Evolutionary conservation across 2,329 filamentous ascomycete species (phyloP).

Genomic region (Colletotrichum eremochloae): DNA sequence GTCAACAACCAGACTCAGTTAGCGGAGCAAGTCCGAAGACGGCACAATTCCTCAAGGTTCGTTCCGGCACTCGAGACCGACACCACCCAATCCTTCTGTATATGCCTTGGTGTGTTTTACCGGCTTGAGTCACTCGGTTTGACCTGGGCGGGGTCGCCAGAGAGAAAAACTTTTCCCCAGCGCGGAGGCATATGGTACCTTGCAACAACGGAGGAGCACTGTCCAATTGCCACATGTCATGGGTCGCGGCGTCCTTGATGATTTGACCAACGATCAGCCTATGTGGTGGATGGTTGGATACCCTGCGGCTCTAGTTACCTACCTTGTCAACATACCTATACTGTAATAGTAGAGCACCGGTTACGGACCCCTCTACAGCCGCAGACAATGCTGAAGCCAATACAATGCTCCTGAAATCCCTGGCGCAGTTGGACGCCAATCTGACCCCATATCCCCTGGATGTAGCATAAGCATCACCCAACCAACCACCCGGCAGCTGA

Average conservation of each 20-base stretch:
- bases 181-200: conserved; percentile 4
- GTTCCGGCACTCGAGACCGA: conserved; percentile 15
- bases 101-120: background rate
- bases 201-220: background rate
- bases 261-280: conserved; percentile 26
- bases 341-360: conserved; percentile 4
- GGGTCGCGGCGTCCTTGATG: conserved; percentile 13
- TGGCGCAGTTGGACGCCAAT: background rate
- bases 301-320: background rate
- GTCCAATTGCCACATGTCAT: conserved; percentile 17
- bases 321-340: background rate
- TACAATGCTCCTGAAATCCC: background rate
- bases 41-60: conserved; percentile 8
- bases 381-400: background rate
- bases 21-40: conserved; percentile 28
- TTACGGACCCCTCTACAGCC: conserved; percentile 5
- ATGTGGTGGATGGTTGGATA: background rate
- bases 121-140: conserved; percentile 10
- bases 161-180: conserved; percentile 22
- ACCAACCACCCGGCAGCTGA: background rate
- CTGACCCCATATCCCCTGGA: background rate
- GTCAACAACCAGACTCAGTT: background rate
- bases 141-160: background rate
- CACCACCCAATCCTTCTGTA: background rate
- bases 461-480: background rate